Base-by-base conservation (phyloP, 768 basidiomycete genomes). In the Coprinellus micaceus region DNA sequence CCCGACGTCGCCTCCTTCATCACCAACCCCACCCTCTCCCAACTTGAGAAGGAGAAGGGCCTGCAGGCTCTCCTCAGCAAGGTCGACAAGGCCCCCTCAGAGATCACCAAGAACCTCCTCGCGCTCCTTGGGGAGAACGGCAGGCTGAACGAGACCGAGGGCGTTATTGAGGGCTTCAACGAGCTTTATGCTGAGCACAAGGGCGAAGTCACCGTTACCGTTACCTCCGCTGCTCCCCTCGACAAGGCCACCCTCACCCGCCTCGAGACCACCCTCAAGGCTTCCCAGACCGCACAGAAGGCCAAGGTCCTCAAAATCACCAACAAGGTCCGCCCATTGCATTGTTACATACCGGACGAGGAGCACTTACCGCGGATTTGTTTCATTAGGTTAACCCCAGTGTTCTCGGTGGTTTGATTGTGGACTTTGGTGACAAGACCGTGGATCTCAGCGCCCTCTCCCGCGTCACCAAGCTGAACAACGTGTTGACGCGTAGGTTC, bases 351-450 rank as follows among this genome's bases (percentile, higher is more conserved):
- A 1, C 40, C 39, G 47, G 39, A 24, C 33, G 15, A 15, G 17
- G 2, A 2, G 21, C 57, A 57, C 21, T 29, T 39, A 26, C 30
- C 10, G 22, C 19, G 25, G 1, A 3, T 52, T 19, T n/a, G n/a
- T n/a, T n/a, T n/a, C n/a, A 28, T 15, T 58, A 96, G 94, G 89
- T 98, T 67, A 94, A 98, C 78, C 86, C 94, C 43, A 76, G 84
- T n/a, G 77, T 98, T 56, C 74, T 98, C 60, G 97, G 96, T 56
- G 97, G 97, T 50, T 71, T 98, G 57, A 81, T 98, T 58, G 88
- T 99, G 48, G 97, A 99, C 76, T 94, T 99, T 67, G 96, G 94
- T 60, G 97, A 98, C 79, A 96, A 96, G 80, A 94, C 93, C 52
- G 89, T 99, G 65, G 97, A 99, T 75, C 82, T 98, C 57, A 95